A percentile compares a stretch with the other conserved stretches of the same genome.
These are phyloP conservation scores for Fraxinus platypoda DNA, from an alignment of 305 asterid genomes.

Conservation along the genomic window DNA sequence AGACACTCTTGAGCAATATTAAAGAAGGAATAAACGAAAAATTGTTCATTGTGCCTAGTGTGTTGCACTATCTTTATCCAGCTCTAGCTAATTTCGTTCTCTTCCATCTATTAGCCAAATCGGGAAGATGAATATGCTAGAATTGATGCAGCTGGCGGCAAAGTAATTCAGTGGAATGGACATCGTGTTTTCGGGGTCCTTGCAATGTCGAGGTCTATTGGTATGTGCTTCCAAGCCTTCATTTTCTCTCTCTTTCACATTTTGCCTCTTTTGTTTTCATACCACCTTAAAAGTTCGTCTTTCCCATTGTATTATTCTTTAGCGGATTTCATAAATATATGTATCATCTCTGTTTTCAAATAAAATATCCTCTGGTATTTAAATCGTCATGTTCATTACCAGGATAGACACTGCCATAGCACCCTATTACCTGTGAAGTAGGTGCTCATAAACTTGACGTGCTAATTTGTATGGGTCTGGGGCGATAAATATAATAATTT, in stretches of 20 bases:
- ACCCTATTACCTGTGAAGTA: not conserved
- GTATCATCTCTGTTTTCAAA: not conserved
- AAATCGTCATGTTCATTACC: not conserved
- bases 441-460: not conserved
- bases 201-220: constrained; percentile 22
- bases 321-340: not conserved
- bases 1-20: not conserved
- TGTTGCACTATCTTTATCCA: not conserved
- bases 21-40: not conserved
- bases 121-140: constrained; percentile 12
- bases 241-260: not conserved
- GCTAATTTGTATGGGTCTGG: not conserved
- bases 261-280: not conserved
- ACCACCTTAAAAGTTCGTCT: not conserved
- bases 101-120: constrained; percentile 8
- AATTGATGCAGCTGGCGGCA: constrained; percentile 10
- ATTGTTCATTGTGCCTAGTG: not conserved
- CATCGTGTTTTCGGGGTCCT: constrained; percentile 24
- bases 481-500: not conserved
- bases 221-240: not conserved
- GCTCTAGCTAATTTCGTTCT: not conserved
- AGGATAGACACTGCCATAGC: not conserved
- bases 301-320: not conserved
- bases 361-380: not conserved
- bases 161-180: constrained; percentile 14